Conservation (phyloP, 805 yeast species). For the Candida ipomoeae region DNA sequence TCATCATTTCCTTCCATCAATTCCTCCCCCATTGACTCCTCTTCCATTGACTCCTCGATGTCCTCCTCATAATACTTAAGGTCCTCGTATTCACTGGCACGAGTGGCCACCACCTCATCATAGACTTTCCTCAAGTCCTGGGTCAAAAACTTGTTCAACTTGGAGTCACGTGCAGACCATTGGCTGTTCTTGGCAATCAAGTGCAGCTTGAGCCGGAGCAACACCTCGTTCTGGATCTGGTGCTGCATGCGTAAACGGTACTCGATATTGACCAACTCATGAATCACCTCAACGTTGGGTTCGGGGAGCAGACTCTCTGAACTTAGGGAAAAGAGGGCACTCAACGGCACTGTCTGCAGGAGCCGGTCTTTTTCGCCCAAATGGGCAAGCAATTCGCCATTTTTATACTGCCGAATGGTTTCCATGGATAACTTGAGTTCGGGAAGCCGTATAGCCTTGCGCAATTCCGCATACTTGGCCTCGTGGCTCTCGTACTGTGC, state of each 20-base stretch:
- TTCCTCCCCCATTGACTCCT: slow-evolving; percentile 8
- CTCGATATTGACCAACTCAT: slow-evolving; percentile 31
- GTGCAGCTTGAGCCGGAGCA: slow-evolving; percentile 29
- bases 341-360: slow-evolving; percentile 5
- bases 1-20: slow-evolving; percentile 17
- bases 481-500: slow-evolving; percentile 20
- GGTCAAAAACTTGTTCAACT: slow-evolving; percentile 28
- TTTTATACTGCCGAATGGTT: slow-evolving; percentile 25
- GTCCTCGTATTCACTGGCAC: slow-evolving; percentile 27
- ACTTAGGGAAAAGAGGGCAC: slow-evolving; percentile 28
- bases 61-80: slow-evolving; percentile 21
- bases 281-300: slow-evolving; percentile 28
- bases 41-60: slow-evolving; percentile 17
- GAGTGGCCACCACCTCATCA: slow-evolving; percentile 27
- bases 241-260: slow-evolving; percentile 27
- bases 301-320: slow-evolving; percentile 21
- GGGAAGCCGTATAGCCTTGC: slow-evolving; percentile 25
- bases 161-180: slow-evolving; percentile 33
- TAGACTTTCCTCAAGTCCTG: slow-evolving; percentile 24
- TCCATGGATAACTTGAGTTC: slow-evolving; percentile 24
- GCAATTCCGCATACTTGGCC: slow-evolving; percentile 22
- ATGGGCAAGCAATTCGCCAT: slow-evolving; percentile 15
- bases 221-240: slow-evolving; percentile 34
- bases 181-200: slow-evolving; percentile 27
- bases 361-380: neutral